Base-by-base conservation (phyloP, 176 grass and related monocot species). In the Urochloa ruziziensis region DNA sequence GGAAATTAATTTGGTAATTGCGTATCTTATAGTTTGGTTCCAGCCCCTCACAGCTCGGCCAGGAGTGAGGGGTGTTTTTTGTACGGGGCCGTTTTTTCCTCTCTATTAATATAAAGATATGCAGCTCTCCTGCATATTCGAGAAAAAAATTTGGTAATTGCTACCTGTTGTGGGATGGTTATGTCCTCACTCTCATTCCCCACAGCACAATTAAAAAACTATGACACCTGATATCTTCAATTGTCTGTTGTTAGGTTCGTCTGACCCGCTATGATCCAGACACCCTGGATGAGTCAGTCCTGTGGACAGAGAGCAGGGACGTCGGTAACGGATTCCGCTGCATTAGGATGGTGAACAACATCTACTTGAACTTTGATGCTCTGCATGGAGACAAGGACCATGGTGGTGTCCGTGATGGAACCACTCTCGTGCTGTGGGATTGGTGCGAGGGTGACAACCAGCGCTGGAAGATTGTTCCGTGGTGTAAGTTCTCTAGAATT, bases 261-360 rank as follows among this genome's bases (percentile, higher is more conserved):
- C 29, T 91, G 73, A 61, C 78, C 27, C 64, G 72, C 4, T 89
- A 87, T 85, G 83, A 93, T 28, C 74, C 91, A 14, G 67, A 96
- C 18, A 57, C 70, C 29, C 32, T 96, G 70, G 94, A 96, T 21
- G 89, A 96, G 73, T 93, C 91, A 0, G 76, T 96, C 33, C 62
- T 96, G 73, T 96, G 94, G 91, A 91, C 91, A 19, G 94, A 96
- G 86, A 93, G 88, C 84, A 91, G 70, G 77, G 94, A 93, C 0
- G 89, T 93, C 0, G 91, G 94, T 15, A 28, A 83, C 0, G 88
- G 88, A 19, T 96, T 77, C 91, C 85, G 94, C 57, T 91, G 94
- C 88, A 93, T 96, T 40, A 90, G 94, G 40, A 96, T 93, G 94
- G 90, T 93, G n/a, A 96, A 96, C 86, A 93, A 96, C 76, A 96